Conservation (phyloP, 1,139 yeast genomes). For the Kodamaea anthophila region DNA sequence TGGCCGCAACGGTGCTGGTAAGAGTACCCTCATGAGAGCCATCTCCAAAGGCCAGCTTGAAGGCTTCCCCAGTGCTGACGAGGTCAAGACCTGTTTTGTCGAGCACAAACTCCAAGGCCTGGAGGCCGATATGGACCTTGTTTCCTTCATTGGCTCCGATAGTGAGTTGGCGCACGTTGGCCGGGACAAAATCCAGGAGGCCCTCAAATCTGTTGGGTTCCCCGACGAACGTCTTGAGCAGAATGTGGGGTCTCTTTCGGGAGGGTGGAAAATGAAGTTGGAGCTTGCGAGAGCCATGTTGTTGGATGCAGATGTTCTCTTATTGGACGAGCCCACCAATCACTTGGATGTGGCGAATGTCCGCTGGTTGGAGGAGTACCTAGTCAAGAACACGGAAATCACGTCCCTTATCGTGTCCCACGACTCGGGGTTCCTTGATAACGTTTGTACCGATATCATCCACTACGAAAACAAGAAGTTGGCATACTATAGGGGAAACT, state of each 20-base stretch:
- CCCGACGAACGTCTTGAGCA: constrained; percentile 84
- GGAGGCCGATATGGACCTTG: constrained; percentile 87
- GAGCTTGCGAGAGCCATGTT: constrained; percentile 98
- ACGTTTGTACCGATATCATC: constrained; percentile 92
- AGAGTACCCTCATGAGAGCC: constrained; percentile 94
- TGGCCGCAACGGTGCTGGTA: constrained; percentile 99
- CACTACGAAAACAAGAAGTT: constrained; percentile 95
- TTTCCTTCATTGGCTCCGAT: constrained; percentile 84
- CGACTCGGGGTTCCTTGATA: constrained; percentile 94
- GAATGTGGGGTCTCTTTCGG: constrained; percentile 90
- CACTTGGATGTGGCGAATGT: constrained; percentile 95
- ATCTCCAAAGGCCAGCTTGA: constrained; percentile 95
- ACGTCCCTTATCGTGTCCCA: constrained; percentile 95
- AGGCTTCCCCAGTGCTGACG: constrained; percentile 91
- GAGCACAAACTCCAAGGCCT: constrained; percentile 96
- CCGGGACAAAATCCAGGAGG: constrained; percentile 58
- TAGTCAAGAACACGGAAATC: constrained; percentile 73
- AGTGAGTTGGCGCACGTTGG: constrained; percentile 65
- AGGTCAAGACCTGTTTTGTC: constrained; percentile 89
- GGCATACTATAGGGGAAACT: constrained; percentile 92
- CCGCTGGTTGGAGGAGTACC: constrained; percentile 87
- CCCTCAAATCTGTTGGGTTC: constrained; percentile 82
- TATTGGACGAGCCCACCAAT: constrained; percentile 97
- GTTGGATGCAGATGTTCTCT: constrained; percentile 91
- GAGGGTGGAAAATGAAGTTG: constrained; percentile 99